Conservation (phyloP, 2,329 filamentous ascomycete genomes). For the Fusarium odoratissimum region DNA sequence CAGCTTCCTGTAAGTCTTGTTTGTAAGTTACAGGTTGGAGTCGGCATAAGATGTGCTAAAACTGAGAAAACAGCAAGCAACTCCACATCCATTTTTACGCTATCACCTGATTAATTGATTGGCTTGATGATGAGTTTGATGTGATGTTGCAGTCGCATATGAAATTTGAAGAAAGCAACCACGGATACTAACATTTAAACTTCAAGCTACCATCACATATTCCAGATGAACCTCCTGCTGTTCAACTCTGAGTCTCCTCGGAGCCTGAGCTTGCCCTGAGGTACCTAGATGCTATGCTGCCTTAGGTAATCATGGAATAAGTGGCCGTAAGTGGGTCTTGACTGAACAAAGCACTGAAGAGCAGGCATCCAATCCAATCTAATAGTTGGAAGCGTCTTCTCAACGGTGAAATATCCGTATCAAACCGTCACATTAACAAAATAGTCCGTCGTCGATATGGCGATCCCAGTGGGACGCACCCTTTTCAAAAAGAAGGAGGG, state of each 20-base stretch:
- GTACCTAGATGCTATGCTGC: background rate
- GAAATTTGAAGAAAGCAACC: background rate
- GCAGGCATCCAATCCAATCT: background rate
- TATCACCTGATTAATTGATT: background rate
- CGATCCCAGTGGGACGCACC: slow-evolving; percentile 72
- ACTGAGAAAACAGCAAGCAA: background rate
- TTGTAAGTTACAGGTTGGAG: slow-evolving; percentile 13
- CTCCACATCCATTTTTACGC: slow-evolving; percentile 15
- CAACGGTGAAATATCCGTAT: background rate
- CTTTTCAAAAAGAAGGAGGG: slow-evolving; percentile 98
- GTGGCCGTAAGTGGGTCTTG: slow-evolving; percentile 19
- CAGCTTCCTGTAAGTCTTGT: background rate
- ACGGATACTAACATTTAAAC: background rate
- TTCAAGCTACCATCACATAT: background rate
- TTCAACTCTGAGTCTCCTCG: background rate
- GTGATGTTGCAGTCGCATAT: background rate
- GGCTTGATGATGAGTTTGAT: background rate
- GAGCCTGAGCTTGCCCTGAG: background rate
- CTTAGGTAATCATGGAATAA: slow-evolving; percentile 27
- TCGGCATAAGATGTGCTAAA: slow-evolving; percentile 17
- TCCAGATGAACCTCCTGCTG: background rate
- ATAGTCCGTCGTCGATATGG: slow-evolving; percentile 55
- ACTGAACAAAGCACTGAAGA: slow-evolving; percentile 1
- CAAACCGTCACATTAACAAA: background rate
- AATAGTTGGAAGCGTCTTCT: background rate